These are phyloP conservation scores for Trichoderma sp. DNA, from an alignment of 2,329 filamentous ascomycete species.

Conservation along the genomic window DNA sequence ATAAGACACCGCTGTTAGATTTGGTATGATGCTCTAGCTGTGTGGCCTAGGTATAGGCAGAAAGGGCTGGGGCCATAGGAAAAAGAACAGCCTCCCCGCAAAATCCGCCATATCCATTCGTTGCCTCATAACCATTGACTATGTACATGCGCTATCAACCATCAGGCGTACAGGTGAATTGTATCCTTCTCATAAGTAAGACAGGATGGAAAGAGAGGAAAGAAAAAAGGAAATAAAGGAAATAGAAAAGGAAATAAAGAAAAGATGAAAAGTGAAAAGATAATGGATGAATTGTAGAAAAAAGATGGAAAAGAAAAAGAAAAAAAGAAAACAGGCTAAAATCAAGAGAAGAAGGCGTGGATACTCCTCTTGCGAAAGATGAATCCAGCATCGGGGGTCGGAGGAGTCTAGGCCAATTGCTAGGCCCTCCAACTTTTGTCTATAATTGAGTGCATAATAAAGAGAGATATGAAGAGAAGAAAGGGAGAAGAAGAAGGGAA, in stretches of 20 bases:
- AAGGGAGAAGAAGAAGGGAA: slow-evolving; percentile 10
- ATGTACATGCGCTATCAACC: slow-evolving; percentile 5
- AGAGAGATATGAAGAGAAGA: slow-evolving; percentile 6
- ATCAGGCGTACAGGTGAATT: background rate
- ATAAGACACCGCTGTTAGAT: slow-evolving; percentile 4
- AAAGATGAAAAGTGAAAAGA: background rate
- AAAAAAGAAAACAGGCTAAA: background rate
- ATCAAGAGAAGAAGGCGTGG: background rate
- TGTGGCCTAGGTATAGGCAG: slow-evolving; percentile 9
- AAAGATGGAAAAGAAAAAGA: background rate
- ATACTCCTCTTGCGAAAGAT: slow-evolving; percentile 8
- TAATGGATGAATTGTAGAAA: background rate
- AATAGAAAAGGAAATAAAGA: background rate
- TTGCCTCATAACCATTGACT: background rate
- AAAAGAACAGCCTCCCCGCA: background rate
- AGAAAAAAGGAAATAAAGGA: background rate
- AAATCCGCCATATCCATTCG: background rate
- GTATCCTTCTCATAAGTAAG: background rate
- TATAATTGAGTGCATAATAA: slow-evolving; percentile 2
- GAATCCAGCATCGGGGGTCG: background rate
- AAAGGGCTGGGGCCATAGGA: background rate
- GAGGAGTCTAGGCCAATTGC: background rate
- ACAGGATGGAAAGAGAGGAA: background rate
- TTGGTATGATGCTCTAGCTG: slow-evolving; percentile 11
- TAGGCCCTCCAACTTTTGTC: background rate